Conservation (phyloP, 2,329 filamentous ascomycete species). For the Aspergillus sp. region DNA sequence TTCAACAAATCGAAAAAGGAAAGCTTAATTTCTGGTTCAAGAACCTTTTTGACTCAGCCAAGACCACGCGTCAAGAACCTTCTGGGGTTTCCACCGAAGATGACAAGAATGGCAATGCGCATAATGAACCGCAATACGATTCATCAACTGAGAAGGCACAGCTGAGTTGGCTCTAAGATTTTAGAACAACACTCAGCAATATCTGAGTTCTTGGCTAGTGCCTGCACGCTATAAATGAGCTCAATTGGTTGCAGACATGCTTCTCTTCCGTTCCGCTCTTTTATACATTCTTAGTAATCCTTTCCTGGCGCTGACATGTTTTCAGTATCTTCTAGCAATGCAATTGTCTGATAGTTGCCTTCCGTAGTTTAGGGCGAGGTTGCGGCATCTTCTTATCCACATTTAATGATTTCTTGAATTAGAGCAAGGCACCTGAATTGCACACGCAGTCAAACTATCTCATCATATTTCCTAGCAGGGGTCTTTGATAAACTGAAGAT, state of each 20-base stretch:
- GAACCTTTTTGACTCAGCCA: constrained; percentile 28
- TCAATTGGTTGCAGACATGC: background rate
- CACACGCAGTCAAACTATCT: too few species aligned
- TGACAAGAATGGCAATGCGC: background rate
- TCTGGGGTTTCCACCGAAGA: background rate
- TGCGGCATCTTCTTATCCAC: background rate
- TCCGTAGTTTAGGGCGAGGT: background rate
- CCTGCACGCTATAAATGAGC: background rate
- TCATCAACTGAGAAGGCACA: constrained; percentile 11
- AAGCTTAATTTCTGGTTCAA: constrained; percentile 70
- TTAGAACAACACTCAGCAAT: background rate
- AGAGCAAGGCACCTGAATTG: too few species aligned
- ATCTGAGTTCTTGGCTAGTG: background rate
- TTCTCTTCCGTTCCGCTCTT: background rate
- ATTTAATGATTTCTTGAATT: background rate
- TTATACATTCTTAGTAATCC: background rate
- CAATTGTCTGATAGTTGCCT: background rate
- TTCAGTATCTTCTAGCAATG: background rate
- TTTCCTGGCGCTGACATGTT: background rate
- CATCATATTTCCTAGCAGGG: too few species aligned
- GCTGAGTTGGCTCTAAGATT: constrained; percentile 21
- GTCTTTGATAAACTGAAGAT: too few species aligned
- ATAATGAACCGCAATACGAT: constrained; percentile 3
- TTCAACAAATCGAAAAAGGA: constrained; percentile 65
- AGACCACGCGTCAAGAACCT: constrained; percentile 6